Percentiles rank a stretch among this genome's conserved stretches.
These are phyloP conservation scores for Lentinula novae-zelandiae DNA, from an alignment of 1,284 basidiomycete genomes.

Conservation along the genomic window DNA sequence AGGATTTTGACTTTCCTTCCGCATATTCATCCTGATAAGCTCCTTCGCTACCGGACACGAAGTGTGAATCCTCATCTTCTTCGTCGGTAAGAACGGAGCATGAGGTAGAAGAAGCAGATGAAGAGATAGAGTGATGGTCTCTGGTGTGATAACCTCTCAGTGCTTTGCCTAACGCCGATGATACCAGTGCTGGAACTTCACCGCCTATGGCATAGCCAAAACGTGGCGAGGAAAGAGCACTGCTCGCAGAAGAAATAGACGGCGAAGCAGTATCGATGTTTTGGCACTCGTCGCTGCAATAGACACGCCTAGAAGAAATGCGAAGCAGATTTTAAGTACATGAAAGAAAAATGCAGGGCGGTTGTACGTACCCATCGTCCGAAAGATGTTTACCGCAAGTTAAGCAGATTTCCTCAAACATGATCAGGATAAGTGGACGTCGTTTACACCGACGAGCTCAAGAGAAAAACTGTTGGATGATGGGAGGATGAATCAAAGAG, in stretches of 20 bases:
- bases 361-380: constrained; percentile 52
- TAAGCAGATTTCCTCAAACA: constrained; percentile 77
- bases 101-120: constrained; percentile 53
- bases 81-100: constrained; percentile 60
- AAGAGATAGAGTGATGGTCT: constrained; percentile 48
- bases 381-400: constrained; percentile 59
- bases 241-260: constrained; percentile 64
- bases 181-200: constrained; percentile 58
- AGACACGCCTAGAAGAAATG: constrained; percentile 49
- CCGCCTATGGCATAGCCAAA: constrained; percentile 45
- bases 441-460: constrained; percentile 16
- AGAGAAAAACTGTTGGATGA: constrained; percentile 12
- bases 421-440: constrained; percentile 27
- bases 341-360: constrained; percentile 14
- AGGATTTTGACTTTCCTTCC: constrained; percentile 37
- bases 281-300: constrained; percentile 73
- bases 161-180: constrained; percentile 51
- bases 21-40: constrained; percentile 31
- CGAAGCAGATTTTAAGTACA: constrained; percentile 2
- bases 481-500: constrained; percentile 4
- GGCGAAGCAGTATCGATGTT: constrained; percentile 60
- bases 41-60: constrained; percentile 35
- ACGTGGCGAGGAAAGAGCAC: constrained; percentile 64
- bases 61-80: constrained; percentile 46
- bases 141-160: constrained; percentile 40